Percentiles rank a stretch among this genome's conserved stretches.
These are phyloP conservation scores for Boletus huronensis DNA, from an alignment of 768 basidiomycete species.

Conservation along the genomic window DNA sequence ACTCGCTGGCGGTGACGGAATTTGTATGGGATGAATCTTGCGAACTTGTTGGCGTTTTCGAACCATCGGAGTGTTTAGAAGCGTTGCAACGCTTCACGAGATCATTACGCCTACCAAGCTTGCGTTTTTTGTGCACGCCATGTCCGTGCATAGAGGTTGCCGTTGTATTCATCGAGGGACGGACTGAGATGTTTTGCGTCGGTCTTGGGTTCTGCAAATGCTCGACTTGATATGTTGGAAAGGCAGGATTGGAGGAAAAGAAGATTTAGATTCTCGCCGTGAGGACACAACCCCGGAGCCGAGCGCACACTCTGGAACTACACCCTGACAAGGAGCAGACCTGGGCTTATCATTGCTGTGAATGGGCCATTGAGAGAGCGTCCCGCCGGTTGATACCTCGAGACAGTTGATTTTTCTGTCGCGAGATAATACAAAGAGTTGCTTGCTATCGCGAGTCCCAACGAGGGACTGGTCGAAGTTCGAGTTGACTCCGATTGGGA, in stretches of 20 bases:
- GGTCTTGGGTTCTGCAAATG: too few relatives aligned
- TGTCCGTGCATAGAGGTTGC: background rate
- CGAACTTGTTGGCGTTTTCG: background rate
- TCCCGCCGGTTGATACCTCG: background rate
- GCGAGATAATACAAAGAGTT: background rate
- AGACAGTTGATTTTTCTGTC: background rate
- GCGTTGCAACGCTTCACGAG: conserved; percentile 17
- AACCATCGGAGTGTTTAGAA: conserved; percentile 4
- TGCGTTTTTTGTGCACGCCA: background rate
- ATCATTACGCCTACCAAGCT: too few relatives aligned
- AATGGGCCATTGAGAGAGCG: too few relatives aligned
- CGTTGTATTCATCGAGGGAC: too few relatives aligned
- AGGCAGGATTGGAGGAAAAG: conserved; percentile 5
- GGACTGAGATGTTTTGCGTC: too few relatives aligned
- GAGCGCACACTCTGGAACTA: background rate
- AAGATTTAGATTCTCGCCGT: background rate
- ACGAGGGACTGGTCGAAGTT: background rate
- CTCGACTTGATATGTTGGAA: background rate
- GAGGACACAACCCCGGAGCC: background rate
- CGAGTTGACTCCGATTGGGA: background rate
- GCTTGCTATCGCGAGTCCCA: background rate
- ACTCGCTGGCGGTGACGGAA: background rate
- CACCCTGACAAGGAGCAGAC: background rate
- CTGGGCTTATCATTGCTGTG: too few relatives aligned
- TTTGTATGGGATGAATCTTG: background rate